These are phyloP conservation scores for Sanguinoderma infundibulare DNA, from an alignment of 1,284 basidiomycete genomes.

Conservation along the genomic window DNA sequence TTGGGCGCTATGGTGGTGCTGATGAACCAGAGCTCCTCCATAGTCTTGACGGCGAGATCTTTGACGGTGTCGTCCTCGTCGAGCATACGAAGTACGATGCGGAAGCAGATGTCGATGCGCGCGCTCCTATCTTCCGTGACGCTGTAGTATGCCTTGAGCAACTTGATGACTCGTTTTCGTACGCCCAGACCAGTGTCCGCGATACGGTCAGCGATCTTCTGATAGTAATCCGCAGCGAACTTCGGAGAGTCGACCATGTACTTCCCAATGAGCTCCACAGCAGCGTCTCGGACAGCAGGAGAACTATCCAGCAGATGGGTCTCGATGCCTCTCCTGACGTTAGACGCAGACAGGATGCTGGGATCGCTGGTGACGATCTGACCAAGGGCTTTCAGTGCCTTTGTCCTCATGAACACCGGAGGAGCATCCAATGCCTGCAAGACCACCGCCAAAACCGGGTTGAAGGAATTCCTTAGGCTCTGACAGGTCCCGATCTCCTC, in stretches of 20 bases:
- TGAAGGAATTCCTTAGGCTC: constrained; percentile 76
- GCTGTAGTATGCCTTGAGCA: constrained; percentile 83
- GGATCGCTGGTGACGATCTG: constrained; percentile 88
- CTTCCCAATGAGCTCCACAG: constrained; percentile 94
- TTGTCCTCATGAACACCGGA: constrained; percentile 87
- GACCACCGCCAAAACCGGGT: constrained; percentile 79
- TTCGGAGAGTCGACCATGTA: constrained; percentile 89
- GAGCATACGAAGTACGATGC: constrained; percentile 82
- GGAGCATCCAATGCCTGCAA: constrained; percentile 79
- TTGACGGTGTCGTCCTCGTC: constrained; percentile 95
- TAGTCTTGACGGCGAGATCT: constrained; percentile 86
- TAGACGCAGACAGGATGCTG: constrained; percentile 71
- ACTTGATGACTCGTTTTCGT: constrained; percentile 93
- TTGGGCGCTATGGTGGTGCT: constrained; percentile 42
- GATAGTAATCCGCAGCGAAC: constrained; percentile 86
- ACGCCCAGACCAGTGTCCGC: constrained; percentile 95
- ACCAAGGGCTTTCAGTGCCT: constrained; percentile 86
- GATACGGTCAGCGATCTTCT: constrained; percentile 85
- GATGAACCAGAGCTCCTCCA: constrained; percentile 90
- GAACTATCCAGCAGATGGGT: constrained; percentile 89
- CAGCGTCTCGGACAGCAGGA: constrained; percentile 92
- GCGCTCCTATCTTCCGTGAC: constrained; percentile 63
- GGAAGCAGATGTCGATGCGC: constrained; percentile 81
- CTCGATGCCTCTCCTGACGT: constrained; percentile 85
- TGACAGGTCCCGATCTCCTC: constrained; percentile 81